Percentiles rank a stretch among this genome's conserved stretches.
Conservation (phyloP, 2,329 filamentous ascomycete species). For the Colletotrichum sp. region DNA sequence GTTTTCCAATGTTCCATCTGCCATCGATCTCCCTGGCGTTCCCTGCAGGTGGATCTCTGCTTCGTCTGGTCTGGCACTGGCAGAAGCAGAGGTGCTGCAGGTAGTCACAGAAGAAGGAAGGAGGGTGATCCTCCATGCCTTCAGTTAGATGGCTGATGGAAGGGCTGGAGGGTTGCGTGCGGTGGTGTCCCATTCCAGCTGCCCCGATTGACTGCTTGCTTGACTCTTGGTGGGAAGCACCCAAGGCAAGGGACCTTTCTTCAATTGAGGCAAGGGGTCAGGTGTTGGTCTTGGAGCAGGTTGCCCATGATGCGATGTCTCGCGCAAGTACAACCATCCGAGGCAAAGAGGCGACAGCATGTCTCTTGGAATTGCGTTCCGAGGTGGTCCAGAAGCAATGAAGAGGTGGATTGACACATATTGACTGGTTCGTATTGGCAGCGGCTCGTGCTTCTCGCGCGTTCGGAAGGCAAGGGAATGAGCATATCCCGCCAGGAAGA, state of each 20-base stretch:
- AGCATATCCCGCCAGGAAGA: neutral
- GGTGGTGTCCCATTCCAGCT: neutral
- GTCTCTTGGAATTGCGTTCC: neutral
- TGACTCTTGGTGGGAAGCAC: neutral
- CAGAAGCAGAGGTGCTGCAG: neutral
- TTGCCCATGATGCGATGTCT: neutral
- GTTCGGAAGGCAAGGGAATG: neutral
- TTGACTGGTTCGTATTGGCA: neutral
- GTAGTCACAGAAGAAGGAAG: neutral
- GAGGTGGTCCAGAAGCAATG: neutral
- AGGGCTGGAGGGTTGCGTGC: neutral
- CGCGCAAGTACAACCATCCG: neutral
- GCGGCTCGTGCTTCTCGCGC: slow-evolving; percentile 1
- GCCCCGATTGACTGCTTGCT: neutral
- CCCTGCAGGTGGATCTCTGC: slow-evolving; percentile 5
- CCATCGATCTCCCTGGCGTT: neutral
- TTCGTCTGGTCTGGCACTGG: neutral
- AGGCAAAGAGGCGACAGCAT: neutral
- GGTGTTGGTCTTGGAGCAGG: neutral
- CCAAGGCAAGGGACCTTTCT: neutral
- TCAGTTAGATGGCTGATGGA: neutral
- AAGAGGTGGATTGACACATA: neutral
- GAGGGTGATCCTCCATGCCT: neutral
- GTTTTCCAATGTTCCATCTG: neutral
- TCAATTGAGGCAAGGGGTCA: neutral